Base-by-base conservation (phyloP, 345 rosid species). In the Eucalyptus virginea region DNA sequence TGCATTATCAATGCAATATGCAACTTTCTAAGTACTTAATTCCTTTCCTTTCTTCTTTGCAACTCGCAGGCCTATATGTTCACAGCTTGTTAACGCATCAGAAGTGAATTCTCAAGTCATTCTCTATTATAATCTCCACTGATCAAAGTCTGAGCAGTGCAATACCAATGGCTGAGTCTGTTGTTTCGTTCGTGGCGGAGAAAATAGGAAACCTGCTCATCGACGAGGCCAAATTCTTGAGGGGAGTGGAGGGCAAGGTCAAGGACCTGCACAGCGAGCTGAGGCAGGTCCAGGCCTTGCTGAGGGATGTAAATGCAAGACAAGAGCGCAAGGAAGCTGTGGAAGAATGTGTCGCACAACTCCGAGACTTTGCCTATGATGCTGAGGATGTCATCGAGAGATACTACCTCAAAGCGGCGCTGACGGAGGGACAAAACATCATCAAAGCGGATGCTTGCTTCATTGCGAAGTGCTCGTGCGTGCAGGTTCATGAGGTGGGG, bases 401-500 rank as follows among this genome's bases (percentile, higher is more conserved):
- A 4, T 90, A 51, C 51, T 19, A 45, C 32, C 77, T 88, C 9
- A 32, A 47, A 87, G 90, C 40, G 6, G 88, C 83, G 7, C 50
- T 19, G 40, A 32, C 7, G 32, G 65, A 88, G 65, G 85, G 30
- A n/a, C 8, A 15, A 10, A 40, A 58, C 37, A 28, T 51, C 32
- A 32, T 28, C 86, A 81, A 18, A 8, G 54, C 45, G 4, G n/a
- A 80, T 11, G 45, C 40, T 6, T 81, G 88, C 32, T 89, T 89
- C 23, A 88, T 90, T 19, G 40, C 87, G 1, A 56, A 87, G 19
- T 83, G 91, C 51, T 62, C 47, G 28, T 87, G 91, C 24, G 13
- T n/a, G 37, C 90, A 86, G 3, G 54, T 81, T 72, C 77, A 87
- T 87, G 86, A 40, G 45, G 91, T 91, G 81, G 93, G 93, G 19